A percentile compares a stretch with the other conserved stretches of the same genome.
phyloP scores from a whole-genome alignment of 2,329 filamentous ascomycete species.

The Zymoseptoria crescenta region DNA sequence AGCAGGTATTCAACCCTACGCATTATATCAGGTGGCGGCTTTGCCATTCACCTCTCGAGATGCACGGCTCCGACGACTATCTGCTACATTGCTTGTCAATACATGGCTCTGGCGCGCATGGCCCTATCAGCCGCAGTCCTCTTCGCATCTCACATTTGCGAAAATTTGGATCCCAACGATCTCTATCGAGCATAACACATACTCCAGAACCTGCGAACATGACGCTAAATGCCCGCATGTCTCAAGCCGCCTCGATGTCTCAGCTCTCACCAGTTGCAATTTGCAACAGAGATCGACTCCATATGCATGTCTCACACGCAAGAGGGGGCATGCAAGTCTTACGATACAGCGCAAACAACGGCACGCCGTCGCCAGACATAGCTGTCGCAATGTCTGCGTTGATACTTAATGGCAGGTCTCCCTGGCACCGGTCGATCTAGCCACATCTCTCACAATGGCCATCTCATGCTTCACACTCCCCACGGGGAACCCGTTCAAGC shows the following conservation, averaged over 20 bases:
- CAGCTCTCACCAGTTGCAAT: neutral
- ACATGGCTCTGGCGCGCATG: no score
- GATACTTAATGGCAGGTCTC: neutral
- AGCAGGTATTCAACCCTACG: no score
- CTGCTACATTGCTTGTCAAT: no score
- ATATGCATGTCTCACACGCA: neutral
- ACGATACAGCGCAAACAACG: neutral
- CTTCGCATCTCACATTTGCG: no score
- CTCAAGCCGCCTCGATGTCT: neutral
- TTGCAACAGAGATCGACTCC: neutral
- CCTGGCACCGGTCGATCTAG: neutral
- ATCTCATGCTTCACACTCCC: neutral
- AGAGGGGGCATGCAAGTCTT: neutral
- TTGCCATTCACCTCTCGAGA: no score
- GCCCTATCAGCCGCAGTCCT: no score
- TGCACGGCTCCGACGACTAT: no score
- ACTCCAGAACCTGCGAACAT: no score
- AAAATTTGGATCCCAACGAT: no score
- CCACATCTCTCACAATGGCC: neutral
- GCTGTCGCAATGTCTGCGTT: neutral
- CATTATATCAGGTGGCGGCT: no score
- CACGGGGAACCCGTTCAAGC: neutral
- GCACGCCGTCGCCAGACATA: neutral
- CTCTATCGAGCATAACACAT: no score
- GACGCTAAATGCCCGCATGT: neutral